Evolutionary conservation across 768 basidiomycete species (phyloP).

Genomic region (Pleurotus cornucopiae): DNA sequence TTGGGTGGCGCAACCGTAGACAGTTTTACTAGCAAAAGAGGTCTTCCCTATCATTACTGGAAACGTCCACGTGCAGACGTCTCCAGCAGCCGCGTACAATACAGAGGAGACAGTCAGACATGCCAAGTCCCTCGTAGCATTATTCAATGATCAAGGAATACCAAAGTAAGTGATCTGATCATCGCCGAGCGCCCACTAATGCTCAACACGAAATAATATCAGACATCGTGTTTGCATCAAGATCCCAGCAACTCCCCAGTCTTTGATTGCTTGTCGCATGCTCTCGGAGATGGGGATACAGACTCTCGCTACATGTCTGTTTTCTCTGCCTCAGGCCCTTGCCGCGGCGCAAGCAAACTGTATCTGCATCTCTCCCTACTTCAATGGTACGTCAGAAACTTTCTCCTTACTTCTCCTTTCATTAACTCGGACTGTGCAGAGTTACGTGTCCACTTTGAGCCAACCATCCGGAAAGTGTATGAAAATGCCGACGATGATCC

Average conservation of each 20-base stretch:
- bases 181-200: neutral
- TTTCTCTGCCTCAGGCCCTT: constrained; percentile 50
- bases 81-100: constrained; percentile 37
- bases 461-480: constrained; percentile 33
- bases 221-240: constrained; percentile 54
- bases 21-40: constrained; percentile 38
- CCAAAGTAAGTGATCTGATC: constrained; percentile 23
- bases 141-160: constrained; percentile 40
- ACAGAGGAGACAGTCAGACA: constrained; percentile 37
- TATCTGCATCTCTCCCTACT: constrained; percentile 51
- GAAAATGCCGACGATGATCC: constrained; percentile 35
- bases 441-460: constrained; percentile 43
- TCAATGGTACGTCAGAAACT: constrained; percentile 35
- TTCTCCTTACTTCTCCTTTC: too few relatives aligned
- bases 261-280: constrained; percentile 42
- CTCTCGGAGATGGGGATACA: constrained; percentile 42
- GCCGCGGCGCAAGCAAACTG: constrained; percentile 52
- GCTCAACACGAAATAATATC: neutral
- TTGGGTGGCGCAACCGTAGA: constrained; percentile 20
- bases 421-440: constrained; percentile 20
- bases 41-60: constrained; percentile 37
- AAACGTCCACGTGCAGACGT: constrained; percentile 41
- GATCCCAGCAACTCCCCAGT: constrained; percentile 52
- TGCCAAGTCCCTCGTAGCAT: constrained; percentile 33
- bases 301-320: constrained; percentile 52